A percentile compares a stretch with the other conserved stretches of the same genome.
These are phyloP conservation scores for Xylariales sp. DNA, from an alignment of 2,329 filamentous ascomycete species.

Conservation along the genomic window DNA sequence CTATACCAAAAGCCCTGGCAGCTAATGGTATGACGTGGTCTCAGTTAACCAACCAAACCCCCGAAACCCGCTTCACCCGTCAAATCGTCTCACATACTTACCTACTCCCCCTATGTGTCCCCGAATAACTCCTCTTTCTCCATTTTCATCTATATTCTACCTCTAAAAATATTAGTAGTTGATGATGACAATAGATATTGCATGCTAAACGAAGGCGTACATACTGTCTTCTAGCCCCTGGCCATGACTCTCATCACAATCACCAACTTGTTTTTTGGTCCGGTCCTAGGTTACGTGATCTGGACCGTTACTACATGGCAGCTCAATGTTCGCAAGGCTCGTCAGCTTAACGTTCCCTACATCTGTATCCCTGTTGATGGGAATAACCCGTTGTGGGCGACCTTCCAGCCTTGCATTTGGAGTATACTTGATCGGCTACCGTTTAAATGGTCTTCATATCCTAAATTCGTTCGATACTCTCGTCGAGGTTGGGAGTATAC, in stretches of 20 bases:
- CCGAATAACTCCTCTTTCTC: too few relatives aligned
- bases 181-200: not conserved
- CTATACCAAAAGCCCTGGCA: too few relatives aligned
- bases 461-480: slow-evolving; percentile 43
- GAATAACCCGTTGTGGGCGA: not conserved
- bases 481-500: slow-evolving; percentile 43
- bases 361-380: not conserved
- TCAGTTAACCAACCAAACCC: too few relatives aligned
- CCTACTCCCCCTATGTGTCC: too few relatives aligned
- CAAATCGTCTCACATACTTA: too few relatives aligned
- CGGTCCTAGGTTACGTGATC: not conserved
- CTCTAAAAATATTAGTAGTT: too few relatives aligned
- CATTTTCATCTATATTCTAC: too few relatives aligned
- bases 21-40: too few relatives aligned
- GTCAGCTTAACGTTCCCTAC: not conserved
- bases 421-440: not conserved
- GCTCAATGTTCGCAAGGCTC: not conserved
- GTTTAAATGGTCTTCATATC: slow-evolving; percentile 40
- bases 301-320: not conserved
- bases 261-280: not conserved
- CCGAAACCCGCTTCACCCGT: too few relatives aligned
- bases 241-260: not conserved
- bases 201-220: not conserved
- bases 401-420: not conserved
- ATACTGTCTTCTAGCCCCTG: not conserved